Percentiles rank a stretch among this genome's conserved stretches.
Evolutionary conservation across 2,329 filamentous ascomycete species (phyloP).

Genomic region (Colletotrichum nymphaeae): DNA sequence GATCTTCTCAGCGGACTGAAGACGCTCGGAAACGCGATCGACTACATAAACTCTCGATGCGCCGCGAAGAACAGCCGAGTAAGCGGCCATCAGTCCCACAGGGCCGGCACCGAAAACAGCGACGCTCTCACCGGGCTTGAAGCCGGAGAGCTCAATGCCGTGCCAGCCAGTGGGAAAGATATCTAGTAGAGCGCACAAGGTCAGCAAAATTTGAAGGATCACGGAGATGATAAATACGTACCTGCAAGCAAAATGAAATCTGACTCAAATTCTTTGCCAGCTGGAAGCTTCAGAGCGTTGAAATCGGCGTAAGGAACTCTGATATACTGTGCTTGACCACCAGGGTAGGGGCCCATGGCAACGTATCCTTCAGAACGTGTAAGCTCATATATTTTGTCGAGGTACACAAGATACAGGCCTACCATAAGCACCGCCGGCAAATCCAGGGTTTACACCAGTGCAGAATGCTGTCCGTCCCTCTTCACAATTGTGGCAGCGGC

Average conservation of each 20-base stretch:
- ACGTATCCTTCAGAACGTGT: constrained; percentile 58
- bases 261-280: constrained; percentile 69
- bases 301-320: constrained; percentile 76
- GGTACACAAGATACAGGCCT: neutral
- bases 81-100: constrained; percentile 75
- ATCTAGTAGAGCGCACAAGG: constrained; percentile 35
- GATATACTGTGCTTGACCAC: constrained; percentile 70
- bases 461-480: constrained; percentile 74
- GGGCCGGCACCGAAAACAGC: constrained; percentile 74
- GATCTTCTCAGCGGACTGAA: constrained; percentile 70
- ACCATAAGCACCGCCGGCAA: constrained; percentile 50
- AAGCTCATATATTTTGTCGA: neutral
- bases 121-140: constrained; percentile 70
- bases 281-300: constrained; percentile 71
- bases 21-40: constrained; percentile 69
- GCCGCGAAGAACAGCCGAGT: constrained; percentile 69
- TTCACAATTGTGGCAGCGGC: constrained; percentile 72
- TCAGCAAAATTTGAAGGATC: neutral
- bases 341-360: constrained; percentile 65
- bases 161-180: constrained; percentile 62
- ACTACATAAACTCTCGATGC: constrained; percentile 72
- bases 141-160: constrained; percentile 67
- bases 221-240: constrained; percentile 46
- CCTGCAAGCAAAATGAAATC: constrained; percentile 66
- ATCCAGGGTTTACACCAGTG: constrained; percentile 61